A percentile compares a stretch with the other conserved stretches of the same genome.
phyloP scores from a whole-genome alignment of 1,284 basidiomycete genomes.

The Apiotrichum porosum region DNA sequence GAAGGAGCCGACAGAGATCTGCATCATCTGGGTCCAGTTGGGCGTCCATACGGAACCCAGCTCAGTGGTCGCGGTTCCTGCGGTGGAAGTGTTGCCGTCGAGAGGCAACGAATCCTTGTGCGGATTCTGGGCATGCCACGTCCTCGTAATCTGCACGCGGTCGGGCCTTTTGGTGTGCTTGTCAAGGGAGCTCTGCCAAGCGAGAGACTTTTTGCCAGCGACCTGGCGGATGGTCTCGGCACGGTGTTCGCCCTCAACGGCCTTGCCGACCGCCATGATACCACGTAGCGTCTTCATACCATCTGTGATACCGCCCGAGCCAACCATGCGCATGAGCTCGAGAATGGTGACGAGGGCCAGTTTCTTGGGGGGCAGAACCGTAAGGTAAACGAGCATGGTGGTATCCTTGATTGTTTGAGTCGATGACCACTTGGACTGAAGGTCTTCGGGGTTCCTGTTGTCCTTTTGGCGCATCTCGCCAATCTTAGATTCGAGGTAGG shows the following conservation, averaged over 20 bases:
- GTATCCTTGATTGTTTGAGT: constrained; percentile 24
- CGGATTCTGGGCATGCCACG: too few relatives aligned
- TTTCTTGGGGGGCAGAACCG: constrained; percentile 68
- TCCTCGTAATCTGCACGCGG: constrained; percentile 21
- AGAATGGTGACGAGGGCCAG: constrained; percentile 85
- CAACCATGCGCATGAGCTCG: constrained; percentile 80
- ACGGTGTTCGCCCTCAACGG: constrained; percentile 84
- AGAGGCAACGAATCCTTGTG: too few relatives aligned
- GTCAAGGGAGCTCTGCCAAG: constrained; percentile 36
- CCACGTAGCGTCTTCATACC: constrained; percentile 90
- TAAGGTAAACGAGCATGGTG: constrained; percentile 56
- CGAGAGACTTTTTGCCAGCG: constrained; percentile 34
- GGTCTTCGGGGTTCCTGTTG: constrained; percentile 3
- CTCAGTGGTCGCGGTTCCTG: constrained; percentile 47
- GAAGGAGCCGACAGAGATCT: constrained; percentile 76
- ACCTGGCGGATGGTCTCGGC: constrained; percentile 68
- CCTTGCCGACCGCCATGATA: constrained; percentile 73
- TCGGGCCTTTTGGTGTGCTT: constrained; percentile 32
- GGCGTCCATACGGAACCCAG: constrained; percentile 65
- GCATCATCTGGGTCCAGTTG: constrained; percentile 72
- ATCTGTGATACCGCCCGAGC: constrained; percentile 67
- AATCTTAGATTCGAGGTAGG: constrained; percentile 58
- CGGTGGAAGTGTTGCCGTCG: constrained; percentile 21
- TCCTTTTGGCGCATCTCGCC: constrained; percentile 53
- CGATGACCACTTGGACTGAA: constrained; percentile 15